Conservation (phyloP, 1,284 basidiomycete genomes). For the Boletus mariae region DNA sequence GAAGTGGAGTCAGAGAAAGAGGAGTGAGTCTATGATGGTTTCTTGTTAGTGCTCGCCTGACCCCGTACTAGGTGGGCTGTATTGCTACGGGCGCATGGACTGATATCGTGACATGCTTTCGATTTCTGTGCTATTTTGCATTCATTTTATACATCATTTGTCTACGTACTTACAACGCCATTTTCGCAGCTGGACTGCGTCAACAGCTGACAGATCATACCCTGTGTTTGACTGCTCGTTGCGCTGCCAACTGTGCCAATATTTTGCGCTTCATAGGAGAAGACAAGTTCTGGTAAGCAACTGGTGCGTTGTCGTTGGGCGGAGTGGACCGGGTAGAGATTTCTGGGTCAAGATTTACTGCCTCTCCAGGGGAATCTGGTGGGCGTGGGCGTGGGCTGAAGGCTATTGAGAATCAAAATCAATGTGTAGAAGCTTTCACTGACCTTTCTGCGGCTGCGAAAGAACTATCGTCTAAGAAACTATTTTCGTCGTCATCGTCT, state of each 20-base stretch:
- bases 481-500: conserved; percentile 2
- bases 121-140: conserved; percentile 21
- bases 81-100: conserved; percentile 57
- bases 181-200: conserved; percentile 20
- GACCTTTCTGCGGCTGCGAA: conserved; percentile 7
- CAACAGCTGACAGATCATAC: conserved; percentile 39
- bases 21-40: conserved; percentile 53
- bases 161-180: conserved; percentile 25
- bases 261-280: conserved; percentile 24
- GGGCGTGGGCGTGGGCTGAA: conserved; percentile 6
- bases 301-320: conserved; percentile 1
- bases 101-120: conserved; percentile 28
- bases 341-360: conserved; percentile 4
- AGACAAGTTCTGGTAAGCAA: conserved; percentile 21
- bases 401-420: conserved; percentile 9
- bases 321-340: neutral
- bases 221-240: conserved; percentile 40
- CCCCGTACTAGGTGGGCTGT: conserved; percentile 53
- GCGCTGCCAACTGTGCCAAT: conserved; percentile 23
- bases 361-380: conserved; percentile 2
- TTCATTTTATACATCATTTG: conserved; percentile 20
- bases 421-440: neutral
- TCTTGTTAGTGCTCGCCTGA: conserved; percentile 12
- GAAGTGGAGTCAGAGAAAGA: conserved; percentile 74
- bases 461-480: conserved; percentile 5